Percentiles rank a stretch among this genome's conserved stretches.
phyloP scores from a whole-genome alignment of 2,329 filamentous ascomycete genomes.

The Neodidymelliopsis sp. region DNA sequence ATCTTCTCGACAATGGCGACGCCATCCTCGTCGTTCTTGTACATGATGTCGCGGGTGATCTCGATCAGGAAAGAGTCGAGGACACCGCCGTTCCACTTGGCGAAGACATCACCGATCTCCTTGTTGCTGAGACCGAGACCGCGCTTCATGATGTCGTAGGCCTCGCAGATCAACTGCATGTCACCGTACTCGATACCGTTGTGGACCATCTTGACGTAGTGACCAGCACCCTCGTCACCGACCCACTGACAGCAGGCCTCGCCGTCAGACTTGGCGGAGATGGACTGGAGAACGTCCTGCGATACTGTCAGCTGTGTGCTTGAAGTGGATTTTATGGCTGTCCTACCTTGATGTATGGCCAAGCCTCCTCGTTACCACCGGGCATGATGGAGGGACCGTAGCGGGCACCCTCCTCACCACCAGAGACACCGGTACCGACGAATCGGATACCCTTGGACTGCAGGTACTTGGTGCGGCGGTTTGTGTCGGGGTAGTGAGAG shows the following conservation, averaged over 20 bases:
- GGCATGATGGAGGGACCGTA: conserved; percentile 98
- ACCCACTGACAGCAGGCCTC: conserved; percentile 99
- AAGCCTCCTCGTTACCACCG: conserved; percentile 96
- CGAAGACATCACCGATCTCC: conserved; percentile 94
- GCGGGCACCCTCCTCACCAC: conserved; percentile 98
- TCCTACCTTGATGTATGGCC: conserved; percentile 86
- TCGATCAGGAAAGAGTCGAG: conserved; percentile 98
- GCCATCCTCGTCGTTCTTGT: conserved; percentile 96
- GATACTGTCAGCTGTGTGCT: conserved; percentile 24
- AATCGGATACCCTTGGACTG: conserved; percentile 87
- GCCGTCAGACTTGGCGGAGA: conserved; percentile 95
- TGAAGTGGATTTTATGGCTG: neutral
- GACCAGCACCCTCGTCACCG: conserved; percentile 97
- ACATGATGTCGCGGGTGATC: conserved; percentile 98
- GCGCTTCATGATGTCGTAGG: conserved; percentile 99
- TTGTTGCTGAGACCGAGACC: conserved; percentile 87
- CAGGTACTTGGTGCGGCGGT: conserved; percentile 94
- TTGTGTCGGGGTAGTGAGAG: conserved; percentile 99
- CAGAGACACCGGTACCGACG: conserved; percentile 96
- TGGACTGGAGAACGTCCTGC: conserved; percentile 92
- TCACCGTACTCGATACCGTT: conserved; percentile 99
- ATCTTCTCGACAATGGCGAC: conserved; percentile 97
- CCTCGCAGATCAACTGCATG: conserved; percentile 99
- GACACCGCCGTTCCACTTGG: conserved; percentile 98
- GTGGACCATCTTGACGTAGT: conserved; percentile 99